Conservation (phyloP, 108 stramenopile species). For the Stephanodiscus minutulus region DNA sequence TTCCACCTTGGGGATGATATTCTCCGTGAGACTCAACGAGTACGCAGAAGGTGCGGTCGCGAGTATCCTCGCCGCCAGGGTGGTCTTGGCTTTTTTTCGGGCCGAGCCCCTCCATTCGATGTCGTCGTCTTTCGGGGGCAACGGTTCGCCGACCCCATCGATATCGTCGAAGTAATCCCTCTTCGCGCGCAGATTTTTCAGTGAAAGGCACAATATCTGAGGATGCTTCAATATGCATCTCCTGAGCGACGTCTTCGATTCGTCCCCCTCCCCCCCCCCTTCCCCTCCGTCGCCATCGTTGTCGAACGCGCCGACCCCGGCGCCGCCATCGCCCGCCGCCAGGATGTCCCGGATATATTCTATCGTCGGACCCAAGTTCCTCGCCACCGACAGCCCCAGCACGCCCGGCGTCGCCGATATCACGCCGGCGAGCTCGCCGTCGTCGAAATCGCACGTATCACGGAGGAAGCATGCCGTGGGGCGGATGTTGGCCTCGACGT, state of each 20-base stretch:
- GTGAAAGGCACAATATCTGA: slow-evolving; percentile 64
- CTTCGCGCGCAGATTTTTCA: slow-evolving; percentile 62
- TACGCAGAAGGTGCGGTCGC: slow-evolving; percentile 55
- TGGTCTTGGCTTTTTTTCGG: slow-evolving; percentile 2
- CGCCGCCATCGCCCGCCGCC: slow-evolving; percentile 1
- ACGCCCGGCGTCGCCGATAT: slow-evolving; percentile 47
- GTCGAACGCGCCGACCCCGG: slow-evolving; percentile 1
- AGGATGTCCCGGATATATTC: slow-evolving; percentile 40
- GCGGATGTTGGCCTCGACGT: slow-evolving; percentile 62
- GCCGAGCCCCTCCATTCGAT: background rate
- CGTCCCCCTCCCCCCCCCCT: background rate
- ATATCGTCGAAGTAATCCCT: slow-evolving; percentile 65
- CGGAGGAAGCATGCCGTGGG: slow-evolving; percentile 59
- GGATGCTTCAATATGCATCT: slow-evolving; percentile 74
- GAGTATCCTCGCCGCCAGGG: slow-evolving; percentile 55
- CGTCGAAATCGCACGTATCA: slow-evolving; percentile 32
- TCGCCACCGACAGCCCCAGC: slow-evolving; percentile 53
- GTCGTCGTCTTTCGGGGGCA: background rate
- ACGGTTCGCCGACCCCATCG: slow-evolving; percentile 17
- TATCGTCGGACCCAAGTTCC: slow-evolving; percentile 59
- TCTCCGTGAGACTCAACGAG: slow-evolving; percentile 70
- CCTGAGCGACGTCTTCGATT: slow-evolving; percentile 20
- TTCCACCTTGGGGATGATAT: slow-evolving; percentile 68
- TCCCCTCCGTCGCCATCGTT: slow-evolving; percentile 17
- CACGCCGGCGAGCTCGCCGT: slow-evolving; percentile 38